These are phyloP conservation scores for Plenodomus lindquistii DNA, from an alignment of 2,329 filamentous ascomycete species.

Conservation along the genomic window DNA sequence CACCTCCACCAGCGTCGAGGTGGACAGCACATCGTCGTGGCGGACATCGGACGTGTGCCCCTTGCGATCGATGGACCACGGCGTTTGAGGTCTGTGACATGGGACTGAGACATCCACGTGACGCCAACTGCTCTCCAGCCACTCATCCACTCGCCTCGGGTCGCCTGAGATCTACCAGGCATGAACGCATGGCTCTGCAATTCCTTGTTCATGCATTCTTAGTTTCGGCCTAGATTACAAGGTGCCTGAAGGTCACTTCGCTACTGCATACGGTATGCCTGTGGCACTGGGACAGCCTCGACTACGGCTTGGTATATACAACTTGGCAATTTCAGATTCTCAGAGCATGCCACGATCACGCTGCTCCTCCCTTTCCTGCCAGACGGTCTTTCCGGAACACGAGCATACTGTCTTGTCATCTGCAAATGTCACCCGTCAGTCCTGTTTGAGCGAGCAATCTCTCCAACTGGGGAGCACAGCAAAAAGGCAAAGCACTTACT, in stretches of 20 bases:
- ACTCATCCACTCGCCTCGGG: slow-evolving; percentile 22
- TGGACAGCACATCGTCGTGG: slow-evolving; percentile 13
- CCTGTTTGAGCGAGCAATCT: neutral
- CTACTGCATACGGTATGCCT: neutral
- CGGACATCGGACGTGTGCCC: slow-evolving; percentile 12
- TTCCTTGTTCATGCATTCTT: slow-evolving; percentile 34
- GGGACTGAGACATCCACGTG: slow-evolving; percentile 45
- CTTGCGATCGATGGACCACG: slow-evolving; percentile 18
- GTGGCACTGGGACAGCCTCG: slow-evolving; percentile 23
- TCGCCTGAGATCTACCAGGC: slow-evolving; percentile 21
- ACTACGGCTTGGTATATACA: slow-evolving; percentile 1
- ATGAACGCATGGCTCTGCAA: slow-evolving; percentile 41
- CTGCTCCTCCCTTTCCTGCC: slow-evolving; percentile 94
- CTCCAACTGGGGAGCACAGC: slow-evolving; percentile 1
- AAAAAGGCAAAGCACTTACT: slow-evolving; percentile 25
- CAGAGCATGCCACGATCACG: slow-evolving; percentile 87
- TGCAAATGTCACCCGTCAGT: slow-evolving; percentile 1
- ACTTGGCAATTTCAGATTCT: slow-evolving; percentile 33
- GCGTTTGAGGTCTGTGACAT: slow-evolving; percentile 47
- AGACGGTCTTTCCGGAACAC: slow-evolving; percentile 96
- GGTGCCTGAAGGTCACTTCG: slow-evolving; percentile 13
- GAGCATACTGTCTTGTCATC: slow-evolving; percentile 97
- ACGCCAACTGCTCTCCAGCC: slow-evolving; percentile 17
- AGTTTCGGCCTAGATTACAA: slow-evolving; percentile 42
- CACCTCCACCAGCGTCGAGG: slow-evolving; percentile 8